Conservation (phyloP, 2,329 filamentous ascomycete genomes). For the Mariannaea elegans region DNA sequence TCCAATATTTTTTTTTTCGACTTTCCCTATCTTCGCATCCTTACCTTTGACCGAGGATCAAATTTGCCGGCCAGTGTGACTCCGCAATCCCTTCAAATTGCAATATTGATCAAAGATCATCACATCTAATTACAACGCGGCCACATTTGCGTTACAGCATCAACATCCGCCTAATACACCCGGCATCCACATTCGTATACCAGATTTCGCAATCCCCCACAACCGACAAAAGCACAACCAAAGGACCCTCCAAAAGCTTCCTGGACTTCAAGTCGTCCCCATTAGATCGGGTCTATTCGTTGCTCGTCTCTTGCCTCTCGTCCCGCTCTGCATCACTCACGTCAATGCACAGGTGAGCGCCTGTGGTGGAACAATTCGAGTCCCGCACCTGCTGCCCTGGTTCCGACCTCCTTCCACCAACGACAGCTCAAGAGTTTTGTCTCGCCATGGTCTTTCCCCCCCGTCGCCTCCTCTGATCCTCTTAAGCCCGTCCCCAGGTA, state of each 20-base stretch:
- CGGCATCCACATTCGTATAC: background rate
- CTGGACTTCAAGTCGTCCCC: background rate
- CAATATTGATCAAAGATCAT: slow-evolving; percentile 3
- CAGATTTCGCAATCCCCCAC: slow-evolving; percentile 14
- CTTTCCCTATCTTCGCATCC: slow-evolving; percentile 1
- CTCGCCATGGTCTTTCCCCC: slow-evolving; percentile 26
- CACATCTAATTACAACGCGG: slow-evolving; percentile 7
- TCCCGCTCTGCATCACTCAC: slow-evolving; percentile 28
- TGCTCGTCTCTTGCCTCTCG: slow-evolving; percentile 15
- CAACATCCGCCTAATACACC: background rate
- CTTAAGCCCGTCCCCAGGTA: slow-evolving; percentile 27
- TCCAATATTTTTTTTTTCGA: background rate
- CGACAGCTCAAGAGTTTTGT: slow-evolving; percentile 28
- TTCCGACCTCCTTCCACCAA: slow-evolving; percentile 41
- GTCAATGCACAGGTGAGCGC: slow-evolving; percentile 17
- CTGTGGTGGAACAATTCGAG: slow-evolving; percentile 45
- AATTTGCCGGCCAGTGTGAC: background rate
- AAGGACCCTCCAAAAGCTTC: background rate
- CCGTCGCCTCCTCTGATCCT: slow-evolving; percentile 33
- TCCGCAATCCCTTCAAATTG: background rate
- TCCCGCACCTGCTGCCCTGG: slow-evolving; percentile 28
- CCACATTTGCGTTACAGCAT: background rate
- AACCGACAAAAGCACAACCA: background rate
- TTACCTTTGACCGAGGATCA: background rate
- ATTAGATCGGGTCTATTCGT: slow-evolving; percentile 1